These are phyloP conservation scores for Penicillium mononematosum DNA, from an alignment of 495 filamentous ascomycete species.

Conservation along the genomic window DNA sequence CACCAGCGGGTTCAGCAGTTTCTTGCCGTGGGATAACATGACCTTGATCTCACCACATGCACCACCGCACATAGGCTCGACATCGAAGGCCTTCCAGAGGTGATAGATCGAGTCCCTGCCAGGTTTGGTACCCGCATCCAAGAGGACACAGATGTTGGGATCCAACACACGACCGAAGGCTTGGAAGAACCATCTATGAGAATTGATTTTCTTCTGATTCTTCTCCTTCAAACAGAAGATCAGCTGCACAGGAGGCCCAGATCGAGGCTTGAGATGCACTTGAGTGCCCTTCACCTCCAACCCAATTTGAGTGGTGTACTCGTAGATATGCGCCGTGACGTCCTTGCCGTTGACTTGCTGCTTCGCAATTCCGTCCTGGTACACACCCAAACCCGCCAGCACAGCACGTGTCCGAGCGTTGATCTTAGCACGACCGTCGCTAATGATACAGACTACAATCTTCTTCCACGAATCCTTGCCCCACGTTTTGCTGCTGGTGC, in stretches of 20 bases:
- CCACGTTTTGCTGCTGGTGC: slow-evolving; percentile 92
- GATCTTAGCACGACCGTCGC: slow-evolving; percentile 97
- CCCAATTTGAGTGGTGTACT: slow-evolving; percentile 94
- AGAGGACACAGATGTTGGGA: slow-evolving; percentile 93
- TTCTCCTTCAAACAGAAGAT: slow-evolving; percentile 99
- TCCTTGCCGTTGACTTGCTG: slow-evolving; percentile 96
- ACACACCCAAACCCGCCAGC: slow-evolving; percentile 89
- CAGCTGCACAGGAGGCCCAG: slow-evolving; percentile 86
- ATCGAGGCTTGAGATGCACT: slow-evolving; percentile 72
- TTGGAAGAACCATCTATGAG: slow-evolving; percentile 98
- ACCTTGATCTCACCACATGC: slow-evolving; percentile 99
- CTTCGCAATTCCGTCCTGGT: slow-evolving; percentile 98
- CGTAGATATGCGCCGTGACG: slow-evolving; percentile 98
- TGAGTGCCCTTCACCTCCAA: slow-evolving; percentile 85
- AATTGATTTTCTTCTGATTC: slow-evolving; percentile 99
- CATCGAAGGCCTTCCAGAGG: slow-evolving; percentile 97
- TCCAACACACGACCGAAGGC: slow-evolving; percentile 91
- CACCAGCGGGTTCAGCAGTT: slow-evolving; percentile 89
- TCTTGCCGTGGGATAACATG: slow-evolving; percentile 90
- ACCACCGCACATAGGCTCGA: slow-evolving; percentile 95
- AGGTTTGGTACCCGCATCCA: slow-evolving; percentile 94
- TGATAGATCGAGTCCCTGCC: slow-evolving; percentile 93
- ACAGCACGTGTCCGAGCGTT: slow-evolving; percentile 88
- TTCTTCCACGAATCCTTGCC: slow-evolving; percentile 99
- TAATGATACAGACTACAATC: slow-evolving; percentile 97